A percentile compares a stretch with the other conserved stretches of the same genome.
These are phyloP conservation scores for Gamarada debralockiae DNA, from an alignment of 495 filamentous ascomycete species.

Conservation along the genomic window DNA sequence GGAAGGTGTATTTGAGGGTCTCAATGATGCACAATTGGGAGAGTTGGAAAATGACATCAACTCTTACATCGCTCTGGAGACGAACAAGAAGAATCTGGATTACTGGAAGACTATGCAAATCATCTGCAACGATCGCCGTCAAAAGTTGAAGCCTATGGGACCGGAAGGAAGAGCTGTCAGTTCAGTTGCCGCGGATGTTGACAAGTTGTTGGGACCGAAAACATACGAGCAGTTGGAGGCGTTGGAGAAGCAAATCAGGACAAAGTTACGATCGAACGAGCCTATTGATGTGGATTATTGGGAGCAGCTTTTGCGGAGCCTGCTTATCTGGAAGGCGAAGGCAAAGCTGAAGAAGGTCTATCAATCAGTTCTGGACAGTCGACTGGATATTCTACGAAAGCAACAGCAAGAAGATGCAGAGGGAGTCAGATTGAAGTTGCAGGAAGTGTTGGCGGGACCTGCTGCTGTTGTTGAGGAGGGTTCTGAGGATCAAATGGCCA, in stretches of 20 bases:
- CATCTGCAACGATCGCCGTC: constrained; percentile 75
- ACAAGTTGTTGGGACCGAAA: constrained; percentile 81
- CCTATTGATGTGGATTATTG: constrained; percentile 97
- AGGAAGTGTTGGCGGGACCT: constrained; percentile 35
- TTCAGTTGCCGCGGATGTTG: constrained; percentile 83
- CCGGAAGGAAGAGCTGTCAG: constrained; percentile 69
- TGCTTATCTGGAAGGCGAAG: constrained; percentile 87
- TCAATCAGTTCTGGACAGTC: constrained; percentile 69
- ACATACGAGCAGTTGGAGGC: constrained; percentile 78
- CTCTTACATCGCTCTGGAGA: constrained; percentile 79
- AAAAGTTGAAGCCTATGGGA: constrained; percentile 55
- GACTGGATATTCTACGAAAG: constrained; percentile 61
- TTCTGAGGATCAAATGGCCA: constrained; percentile 17
- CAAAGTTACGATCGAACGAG: constrained; percentile 82
- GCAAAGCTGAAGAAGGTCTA: constrained; percentile 80
- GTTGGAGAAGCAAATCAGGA: constrained; percentile 78
- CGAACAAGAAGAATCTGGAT: constrained; percentile 67
- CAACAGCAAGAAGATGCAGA: constrained; percentile 71
- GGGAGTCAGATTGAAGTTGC: constrained; percentile 53
- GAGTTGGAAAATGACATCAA: constrained; percentile 86
- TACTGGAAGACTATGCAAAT: constrained; percentile 92
- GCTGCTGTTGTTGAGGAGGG: constrained; percentile 29
- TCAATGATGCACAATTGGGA: constrained; percentile 63
- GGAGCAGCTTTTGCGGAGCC: constrained; percentile 83
- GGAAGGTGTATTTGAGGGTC: constrained; percentile 72